Base-by-base conservation (phyloP, 495 filamentous ascomycete species). In the Lasiosphaeria miniovina region DNA sequence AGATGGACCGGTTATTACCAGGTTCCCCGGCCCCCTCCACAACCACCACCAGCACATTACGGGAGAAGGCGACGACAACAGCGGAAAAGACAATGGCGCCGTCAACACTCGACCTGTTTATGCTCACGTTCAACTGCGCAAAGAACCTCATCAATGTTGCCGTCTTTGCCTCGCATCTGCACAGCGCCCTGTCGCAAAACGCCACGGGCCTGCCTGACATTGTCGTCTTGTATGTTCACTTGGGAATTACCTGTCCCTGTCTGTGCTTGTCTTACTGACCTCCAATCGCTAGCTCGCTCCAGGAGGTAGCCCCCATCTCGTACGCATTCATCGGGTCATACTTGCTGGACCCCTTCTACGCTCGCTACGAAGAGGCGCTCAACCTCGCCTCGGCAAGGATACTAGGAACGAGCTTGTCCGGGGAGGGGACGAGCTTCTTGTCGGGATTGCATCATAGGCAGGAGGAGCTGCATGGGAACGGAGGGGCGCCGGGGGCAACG, bases 111-210 rank as follows among this genome's bases (percentile, higher is more conserved):
- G 77, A 81, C 55, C 65, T 92, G 52, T 91, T 94, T 68, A 79
- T 95, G 45, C 74, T 96, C 38, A 96, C 94, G 36, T 95, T 93
- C 74, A 98, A 98, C 71, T 96, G 92, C 66, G 94, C 84, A 14
- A 82, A 86, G 51, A 80, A 79, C 52, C 72, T 83, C 24, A 85
- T 92, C 66, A 76, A 88, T 60, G 73, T 82, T 33, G 75, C 83
- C 17, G 73, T 79, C 55, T 91, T 94, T 66, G 84, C 89, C 14
- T 63, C 81, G 4, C 84, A 91, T 66, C 77, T 98, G 61, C 86
- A 91, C 76, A 76, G 85, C 62, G 87, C 82, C 36, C 81, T 96
- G 49, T 75, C 81, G 55, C 67, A 75, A 54, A 77, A 80, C 66
- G 72, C 74, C 24, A 61, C 73, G 4, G 65, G 58, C 4, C 66